Base-by-base conservation (phyloP, 768 basidiomycete species). In the Mycena galopus region DNA sequence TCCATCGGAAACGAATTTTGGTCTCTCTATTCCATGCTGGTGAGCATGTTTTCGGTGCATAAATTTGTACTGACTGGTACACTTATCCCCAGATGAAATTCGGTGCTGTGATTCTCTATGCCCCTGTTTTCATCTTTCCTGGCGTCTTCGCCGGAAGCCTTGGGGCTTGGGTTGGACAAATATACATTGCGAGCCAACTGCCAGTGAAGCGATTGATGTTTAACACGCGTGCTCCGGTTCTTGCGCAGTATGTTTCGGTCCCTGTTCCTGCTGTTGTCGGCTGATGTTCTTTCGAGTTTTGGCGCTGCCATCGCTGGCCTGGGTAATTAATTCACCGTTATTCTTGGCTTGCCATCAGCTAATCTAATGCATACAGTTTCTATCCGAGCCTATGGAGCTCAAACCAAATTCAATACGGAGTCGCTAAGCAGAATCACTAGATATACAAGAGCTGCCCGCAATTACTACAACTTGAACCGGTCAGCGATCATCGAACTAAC, bases 341-440 rank as follows among this genome's bases (percentile, higher is more conserved):
- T 53, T 53, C 14, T 12, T 11, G 27, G n/a, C 61, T 17, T 19
- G 27, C 7, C 17, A 27, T 5, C 9, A 10, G 21, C 17, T 47
- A 4, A 23, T 37, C 23, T n/a, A n/a, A 33, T 30, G 9, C 6
- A 5, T 61, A 4, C 44, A 76, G 76, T 72, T 16, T 77, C 86
- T 7, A 87, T 89, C 61, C 79, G 88, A 16, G 88, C 88, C 3
- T 89, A 86, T 71, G 84, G 84, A 8, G 86, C 86, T 9, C 80
- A 88, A 77, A 77, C 80, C 19, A 71, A 77, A 30, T 87, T 80
- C 80, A 81, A 65, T 65, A 30, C 25, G 71, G 79, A 85, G 65
- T 80, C 84, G 12, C 69, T 82, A 29, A 67, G 77, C 55, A 79
- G 84, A 9, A 84, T 88, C 25, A 84, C 89, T 75, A 80, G 80